A percentile compares a stretch with the other conserved stretches of the same genome.
Conservation (phyloP, 306 rosid species). For the Arachis hypogaea region DNA sequence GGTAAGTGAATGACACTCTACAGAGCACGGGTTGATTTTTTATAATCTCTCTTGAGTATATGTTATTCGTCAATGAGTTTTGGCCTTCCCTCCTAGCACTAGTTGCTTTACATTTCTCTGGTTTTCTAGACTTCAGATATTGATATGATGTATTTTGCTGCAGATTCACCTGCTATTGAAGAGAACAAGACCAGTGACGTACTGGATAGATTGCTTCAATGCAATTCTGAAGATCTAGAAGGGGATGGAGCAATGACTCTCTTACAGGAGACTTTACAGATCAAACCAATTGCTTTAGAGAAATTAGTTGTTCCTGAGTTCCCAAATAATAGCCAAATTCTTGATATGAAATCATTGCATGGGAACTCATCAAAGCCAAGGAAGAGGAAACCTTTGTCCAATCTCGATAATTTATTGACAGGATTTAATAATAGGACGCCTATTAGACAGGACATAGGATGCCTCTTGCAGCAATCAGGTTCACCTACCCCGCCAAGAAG, state of each 20-base stretch:
- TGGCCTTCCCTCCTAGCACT: not conserved
- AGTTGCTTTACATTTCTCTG: not conserved
- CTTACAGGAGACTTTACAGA: conserved; percentile 71
- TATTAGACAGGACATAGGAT: conserved; percentile 41
- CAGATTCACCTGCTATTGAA: conserved; percentile 54
- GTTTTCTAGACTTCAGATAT: not conserved
- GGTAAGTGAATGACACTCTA: conserved; percentile 45
- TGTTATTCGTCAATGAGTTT: not conserved
- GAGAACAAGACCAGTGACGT: conserved; percentile 48
- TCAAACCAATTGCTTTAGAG: conserved; percentile 64
- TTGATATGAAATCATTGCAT: conserved; percentile 51
- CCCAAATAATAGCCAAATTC: conserved; percentile 44
- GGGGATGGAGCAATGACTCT: conserved; percentile 56
- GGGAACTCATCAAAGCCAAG: conserved; percentile 51
- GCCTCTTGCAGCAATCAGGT: conserved; percentile 42
- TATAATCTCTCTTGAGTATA: not conserved
- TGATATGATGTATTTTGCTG: conserved; percentile 31
- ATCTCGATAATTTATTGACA: conserved; percentile 51
- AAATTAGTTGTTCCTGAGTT: conserved; percentile 64
- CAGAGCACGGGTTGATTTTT: conserved; percentile 5
- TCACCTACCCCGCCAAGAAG: conserved; percentile 76
- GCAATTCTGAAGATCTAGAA: conserved; percentile 61
- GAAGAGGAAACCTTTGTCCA: conserved; percentile 49
- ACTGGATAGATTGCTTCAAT: conserved; percentile 62
- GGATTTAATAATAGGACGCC: conserved; percentile 49